A percentile compares a stretch with the other conserved stretches of the same genome.
phyloP scores from a whole-genome alignment of 805 yeast species.

The Ascoidea tarda region DNA sequence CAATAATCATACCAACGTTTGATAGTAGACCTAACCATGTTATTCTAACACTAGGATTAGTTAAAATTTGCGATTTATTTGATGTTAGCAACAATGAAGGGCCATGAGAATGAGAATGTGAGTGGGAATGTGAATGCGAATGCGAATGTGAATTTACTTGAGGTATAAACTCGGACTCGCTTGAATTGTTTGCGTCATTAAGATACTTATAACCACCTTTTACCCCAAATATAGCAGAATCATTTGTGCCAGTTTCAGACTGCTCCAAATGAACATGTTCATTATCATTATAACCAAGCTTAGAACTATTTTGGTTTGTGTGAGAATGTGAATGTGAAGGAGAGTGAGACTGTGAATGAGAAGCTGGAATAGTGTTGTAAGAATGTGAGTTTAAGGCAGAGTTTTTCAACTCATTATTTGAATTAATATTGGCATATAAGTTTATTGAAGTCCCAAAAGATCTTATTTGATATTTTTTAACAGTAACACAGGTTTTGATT shows the following conservation, averaged over 20 bases:
- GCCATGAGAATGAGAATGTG: constrained; percentile 22
- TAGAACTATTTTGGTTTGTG: not conserved
- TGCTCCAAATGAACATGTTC: constrained; percentile 27
- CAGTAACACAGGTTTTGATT: too few relatives aligned
- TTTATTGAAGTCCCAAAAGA: too few relatives aligned
- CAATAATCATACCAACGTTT: constrained; percentile 73
- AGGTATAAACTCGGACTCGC: too few relatives aligned
- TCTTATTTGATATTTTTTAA: too few relatives aligned
- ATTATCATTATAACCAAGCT: constrained; percentile 9
- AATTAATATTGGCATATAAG: too few relatives aligned
- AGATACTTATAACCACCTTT: constrained; percentile 8
- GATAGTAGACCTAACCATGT: constrained; percentile 85
- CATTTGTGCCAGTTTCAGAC: constrained; percentile 29
- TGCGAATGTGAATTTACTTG: not conserved
- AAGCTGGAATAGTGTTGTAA: not conserved
- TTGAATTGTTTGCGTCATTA: constrained; percentile 3
- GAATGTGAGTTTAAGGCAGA: not conserved
- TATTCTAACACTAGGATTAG: constrained; percentile 82
- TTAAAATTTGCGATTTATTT: constrained; percentile 20
- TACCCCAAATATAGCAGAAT: constrained; percentile 21
- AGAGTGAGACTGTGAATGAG: constrained; percentile 14
- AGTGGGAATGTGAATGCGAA: constrained; percentile 7
- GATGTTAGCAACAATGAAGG: constrained; percentile 19
- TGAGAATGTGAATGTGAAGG: constrained; percentile 14
- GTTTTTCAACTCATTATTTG: too few relatives aligned